Conservation (phyloP, 2,329 filamentous ascomycete species). For the Stachybotrys chlorohalonatus region DNA sequence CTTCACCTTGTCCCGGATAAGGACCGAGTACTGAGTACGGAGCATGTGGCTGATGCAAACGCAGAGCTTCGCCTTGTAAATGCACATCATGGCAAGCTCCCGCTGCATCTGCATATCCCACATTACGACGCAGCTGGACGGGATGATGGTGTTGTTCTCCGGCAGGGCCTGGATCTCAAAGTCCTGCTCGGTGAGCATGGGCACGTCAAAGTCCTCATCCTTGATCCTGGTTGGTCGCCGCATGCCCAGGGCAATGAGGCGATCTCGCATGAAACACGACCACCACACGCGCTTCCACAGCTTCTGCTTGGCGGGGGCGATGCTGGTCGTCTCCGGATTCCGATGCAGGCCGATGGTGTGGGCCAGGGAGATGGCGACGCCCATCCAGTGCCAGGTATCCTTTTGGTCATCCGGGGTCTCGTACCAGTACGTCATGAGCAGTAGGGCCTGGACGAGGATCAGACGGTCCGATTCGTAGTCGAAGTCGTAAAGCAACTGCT, state of each 20-base stretch:
- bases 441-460: constrained; percentile 75
- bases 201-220: constrained; percentile 87
- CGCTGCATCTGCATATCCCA: constrained; percentile 65
- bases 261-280: constrained; percentile 94
- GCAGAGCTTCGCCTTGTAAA: constrained; percentile 84
- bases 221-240: constrained; percentile 85
- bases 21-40: constrained; percentile 82
- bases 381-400: constrained; percentile 99
- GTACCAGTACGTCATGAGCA: constrained; percentile 97
- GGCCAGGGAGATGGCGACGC: constrained; percentile 83
- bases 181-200: constrained; percentile 76
- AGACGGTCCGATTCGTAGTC: constrained; percentile 90
- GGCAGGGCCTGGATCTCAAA: constrained; percentile 69
- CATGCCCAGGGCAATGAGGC: constrained; percentile 88
- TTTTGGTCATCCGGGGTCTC: constrained; percentile 95
- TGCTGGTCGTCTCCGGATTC: constrained; percentile 67
- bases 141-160: constrained; percentile 58
- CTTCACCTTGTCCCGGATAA: constrained; percentile 74
- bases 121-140: constrained; percentile 60
- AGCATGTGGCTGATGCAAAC: constrained; percentile 84
- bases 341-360: constrained; percentile 91
- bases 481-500: constrained; percentile 79
- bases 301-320: constrained; percentile 64
- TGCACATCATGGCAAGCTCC: constrained; percentile 78
- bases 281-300: constrained; percentile 97